phyloP scores from a whole-genome alignment of 805 yeast genomes.

The Starmerella scarabaei region DNA sequence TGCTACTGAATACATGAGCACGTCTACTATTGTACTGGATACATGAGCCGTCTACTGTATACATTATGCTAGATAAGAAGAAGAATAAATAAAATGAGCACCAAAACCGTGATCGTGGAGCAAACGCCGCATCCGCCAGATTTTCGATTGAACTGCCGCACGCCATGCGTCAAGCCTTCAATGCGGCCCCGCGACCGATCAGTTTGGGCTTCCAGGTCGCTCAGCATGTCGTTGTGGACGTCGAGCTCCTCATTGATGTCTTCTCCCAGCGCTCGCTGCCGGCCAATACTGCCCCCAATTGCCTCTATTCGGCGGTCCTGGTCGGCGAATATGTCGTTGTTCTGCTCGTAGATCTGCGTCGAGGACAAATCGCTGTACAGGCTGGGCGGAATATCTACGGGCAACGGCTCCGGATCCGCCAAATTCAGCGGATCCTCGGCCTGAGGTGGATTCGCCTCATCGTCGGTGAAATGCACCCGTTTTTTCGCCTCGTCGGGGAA shows the following conservation, averaged over 20 bases:
- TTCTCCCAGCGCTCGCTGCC: constrained; percentile 30
- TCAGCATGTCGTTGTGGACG: constrained; percentile 28
- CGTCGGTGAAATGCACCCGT: background rate
- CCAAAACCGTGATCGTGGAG: constrained; percentile 26
- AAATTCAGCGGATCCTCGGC: background rate
- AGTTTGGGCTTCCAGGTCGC: constrained; percentile 30
- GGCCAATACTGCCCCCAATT: constrained; percentile 27
- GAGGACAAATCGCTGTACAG: background rate
- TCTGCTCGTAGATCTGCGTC: constrained; percentile 14
- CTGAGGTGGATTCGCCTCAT: background rate
- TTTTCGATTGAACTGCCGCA: constrained; percentile 28
- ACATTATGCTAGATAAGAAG: constrained; percentile 27
- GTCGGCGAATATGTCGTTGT: constrained; percentile 23
- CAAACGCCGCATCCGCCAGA: constrained; percentile 31
- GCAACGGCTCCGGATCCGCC: background rate
- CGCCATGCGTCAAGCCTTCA: constrained; percentile 26
- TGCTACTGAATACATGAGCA: too few relatives aligned
- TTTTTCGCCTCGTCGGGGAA: background rate
- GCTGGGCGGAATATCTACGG: background rate
- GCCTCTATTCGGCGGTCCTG: constrained; percentile 30
- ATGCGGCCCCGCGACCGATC: constrained; percentile 28
- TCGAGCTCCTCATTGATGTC: constrained; percentile 31
- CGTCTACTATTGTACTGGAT: too few relatives aligned
- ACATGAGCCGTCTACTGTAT: too few relatives aligned
- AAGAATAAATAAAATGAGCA: constrained; percentile 23